Evolutionary conservation across 176 grass and related monocot species (phyloP).

Genomic region (Phoenix roebelenii): DNA sequence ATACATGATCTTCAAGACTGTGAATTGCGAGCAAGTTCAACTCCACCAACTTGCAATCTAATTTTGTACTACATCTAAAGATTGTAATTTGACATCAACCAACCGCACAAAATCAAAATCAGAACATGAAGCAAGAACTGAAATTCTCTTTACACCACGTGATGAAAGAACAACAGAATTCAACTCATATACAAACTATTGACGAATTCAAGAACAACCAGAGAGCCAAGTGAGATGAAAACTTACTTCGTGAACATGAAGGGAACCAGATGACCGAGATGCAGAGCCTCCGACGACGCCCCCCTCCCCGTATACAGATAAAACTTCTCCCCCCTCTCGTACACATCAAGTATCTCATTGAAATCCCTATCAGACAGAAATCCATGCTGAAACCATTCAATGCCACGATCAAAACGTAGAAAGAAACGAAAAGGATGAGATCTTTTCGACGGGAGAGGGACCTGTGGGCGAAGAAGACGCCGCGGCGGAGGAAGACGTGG

Average conservation of each 20-base stretch:
- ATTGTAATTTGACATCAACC: no score
- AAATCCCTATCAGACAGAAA: conserved; percentile 47
- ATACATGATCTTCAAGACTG: no score
- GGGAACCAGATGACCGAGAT: conserved; percentile 81
- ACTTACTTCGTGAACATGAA: conserved; percentile 99
- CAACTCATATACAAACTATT: no score
- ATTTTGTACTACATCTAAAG: no score
- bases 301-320: conserved; percentile 93
- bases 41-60: no score
- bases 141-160: no score
- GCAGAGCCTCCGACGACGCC: conserved; percentile 76
- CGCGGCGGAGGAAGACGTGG: conserved; percentile 72
- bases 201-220: not conserved
- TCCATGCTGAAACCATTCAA: not conserved
- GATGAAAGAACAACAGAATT: no score
- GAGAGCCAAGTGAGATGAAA: not conserved
- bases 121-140: no score
- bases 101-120: no score
- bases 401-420: not conserved
- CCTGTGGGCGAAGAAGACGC: conserved; percentile 21
- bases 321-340: conserved; percentile 67
- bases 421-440: no score
- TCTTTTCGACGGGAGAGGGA: no score
- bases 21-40: no score
- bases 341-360: conserved; percentile 60